phyloP scores from a whole-genome alignment of 257 asterid species.

The Penstemon newberryi region DNA sequence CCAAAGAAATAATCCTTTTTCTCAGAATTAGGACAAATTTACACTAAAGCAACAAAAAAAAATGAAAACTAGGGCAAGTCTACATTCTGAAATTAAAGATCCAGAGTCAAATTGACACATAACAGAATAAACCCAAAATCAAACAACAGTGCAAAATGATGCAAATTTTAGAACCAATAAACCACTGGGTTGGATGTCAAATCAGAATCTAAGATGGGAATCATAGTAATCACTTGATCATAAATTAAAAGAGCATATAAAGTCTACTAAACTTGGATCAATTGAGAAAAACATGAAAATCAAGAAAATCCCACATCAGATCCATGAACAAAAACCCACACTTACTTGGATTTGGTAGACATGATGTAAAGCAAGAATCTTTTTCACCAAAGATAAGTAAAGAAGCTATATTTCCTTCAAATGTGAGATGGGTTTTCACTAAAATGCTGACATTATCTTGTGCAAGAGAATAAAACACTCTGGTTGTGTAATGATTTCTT shows the following conservation, averaged over 20 bases:
- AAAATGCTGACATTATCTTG: constrained; percentile 37
- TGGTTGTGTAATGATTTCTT: neutral
- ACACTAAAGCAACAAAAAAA: neutral
- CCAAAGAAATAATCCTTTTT: constrained; percentile 17
- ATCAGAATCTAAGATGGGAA: constrained; percentile 3
- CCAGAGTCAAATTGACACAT: neutral
- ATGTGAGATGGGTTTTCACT: constrained; percentile 15
- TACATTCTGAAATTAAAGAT: constrained; percentile 30
- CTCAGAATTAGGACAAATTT: constrained; percentile 1
- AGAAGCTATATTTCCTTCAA: constrained; percentile 16
- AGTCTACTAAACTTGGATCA: neutral
- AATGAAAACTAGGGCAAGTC: neutral
- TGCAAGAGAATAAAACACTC: constrained; percentile 9
- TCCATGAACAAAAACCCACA: constrained; percentile 27
- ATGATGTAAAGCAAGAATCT: constrained; percentile 34
- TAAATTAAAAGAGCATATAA: constrained; percentile 11
- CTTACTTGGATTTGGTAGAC: constrained; percentile 86
- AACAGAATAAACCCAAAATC: constrained; percentile 10
- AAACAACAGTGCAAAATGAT: constrained; percentile 1
- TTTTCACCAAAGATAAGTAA: constrained; percentile 8
- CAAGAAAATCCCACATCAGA: constrained; percentile 37
- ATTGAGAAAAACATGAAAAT: constrained; percentile 33
- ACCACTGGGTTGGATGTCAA: neutral
- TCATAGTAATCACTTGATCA: constrained; percentile 9
- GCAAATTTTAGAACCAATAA: constrained; percentile 11